Conservation (phyloP, 2,329 filamentous ascomycete species). For the Aspergillus melleus region DNA sequence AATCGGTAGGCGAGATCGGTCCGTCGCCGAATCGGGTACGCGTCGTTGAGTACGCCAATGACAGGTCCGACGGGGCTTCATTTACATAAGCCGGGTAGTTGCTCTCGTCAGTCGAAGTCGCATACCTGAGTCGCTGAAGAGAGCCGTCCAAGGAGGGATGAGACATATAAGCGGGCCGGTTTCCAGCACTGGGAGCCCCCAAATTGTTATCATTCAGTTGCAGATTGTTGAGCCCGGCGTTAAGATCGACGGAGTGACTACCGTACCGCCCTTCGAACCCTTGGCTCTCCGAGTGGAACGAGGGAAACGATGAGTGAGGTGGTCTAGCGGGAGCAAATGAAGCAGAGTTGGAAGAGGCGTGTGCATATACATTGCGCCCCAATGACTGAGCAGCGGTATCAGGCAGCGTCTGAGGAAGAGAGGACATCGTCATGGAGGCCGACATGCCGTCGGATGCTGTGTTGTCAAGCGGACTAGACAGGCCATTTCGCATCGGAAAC, state of each 20-base stretch:
- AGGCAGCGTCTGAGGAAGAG: slow-evolving; percentile 29
- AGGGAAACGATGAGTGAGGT: slow-evolving; percentile 38
- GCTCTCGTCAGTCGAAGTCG: slow-evolving; percentile 27
- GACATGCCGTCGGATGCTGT: slow-evolving; percentile 31
- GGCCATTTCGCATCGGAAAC: slow-evolving; percentile 33
- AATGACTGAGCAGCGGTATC: slow-evolving; percentile 30
- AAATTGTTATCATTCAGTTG: slow-evolving; percentile 37
- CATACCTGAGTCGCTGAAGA: slow-evolving; percentile 46
- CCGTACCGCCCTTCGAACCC: slow-evolving; percentile 32
- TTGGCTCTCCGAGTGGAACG: slow-evolving; percentile 42
- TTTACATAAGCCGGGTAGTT: slow-evolving; percentile 29
- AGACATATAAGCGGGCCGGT: slow-evolving; percentile 31
- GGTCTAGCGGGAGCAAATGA: slow-evolving; percentile 36
- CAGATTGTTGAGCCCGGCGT: slow-evolving; percentile 33
- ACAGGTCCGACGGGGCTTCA: slow-evolving; percentile 32
- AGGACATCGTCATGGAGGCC: slow-evolving; percentile 28
- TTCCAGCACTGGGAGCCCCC: slow-evolving; percentile 29
- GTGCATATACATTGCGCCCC: slow-evolving; percentile 29
- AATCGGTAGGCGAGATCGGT: slow-evolving; percentile 48
- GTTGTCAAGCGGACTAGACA: slow-evolving; percentile 29
- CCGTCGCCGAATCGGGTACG: slow-evolving; percentile 46
- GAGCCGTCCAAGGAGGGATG: slow-evolving; percentile 49
- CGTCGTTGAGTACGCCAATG: slow-evolving; percentile 38
- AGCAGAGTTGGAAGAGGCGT: slow-evolving; percentile 37
- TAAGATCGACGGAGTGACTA: slow-evolving; percentile 32